Base-by-base conservation (phyloP, 208 protist species). In the Crithidia brevicula region DNA sequence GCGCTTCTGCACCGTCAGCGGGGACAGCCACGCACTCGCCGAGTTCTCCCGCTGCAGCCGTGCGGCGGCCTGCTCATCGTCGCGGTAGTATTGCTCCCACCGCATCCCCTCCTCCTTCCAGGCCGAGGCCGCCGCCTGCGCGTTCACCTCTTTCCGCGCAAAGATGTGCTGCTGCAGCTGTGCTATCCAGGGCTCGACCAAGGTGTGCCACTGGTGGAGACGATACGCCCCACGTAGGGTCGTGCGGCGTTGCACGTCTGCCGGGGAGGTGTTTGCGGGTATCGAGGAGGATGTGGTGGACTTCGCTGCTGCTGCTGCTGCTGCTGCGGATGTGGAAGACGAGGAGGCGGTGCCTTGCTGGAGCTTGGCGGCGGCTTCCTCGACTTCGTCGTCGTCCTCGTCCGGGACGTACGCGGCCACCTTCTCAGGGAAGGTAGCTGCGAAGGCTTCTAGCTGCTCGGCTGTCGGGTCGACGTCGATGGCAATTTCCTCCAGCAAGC, bases 51-150 rank as follows among this genome's bases (percentile, higher is more conserved):
- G 65, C 13, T 59, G 45, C 13, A 40, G 66, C 61, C 33, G 60
- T 23, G 53, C 52, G 0, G 43, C n/a, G 2, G 58, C 75, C 22
- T 38, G 45, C 20, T 78, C 65, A 15, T 88, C 78, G 13, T 78
- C 75, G 25, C 46, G 59, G 43, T 75, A 47, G 69, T 85, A 85
- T 46, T 52, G 49, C 23, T 43, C 57, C 79, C 82, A 88, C 20
- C 73, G 78, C 45, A 22, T 40, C 11, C 64, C 72, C 45, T 85
- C 78, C 67, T 40, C 63, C 23, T 61, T 20, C 71, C 67, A 76
- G 25, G 67, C 82, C 1, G 16, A 54, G 0, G 52, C 31, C 15
- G 67, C 53, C 1, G 68, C 33, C 22, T 27, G 28, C 6, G 60
- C 64, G 23, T 70, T 64, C 10, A 45, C 30, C 16, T 42, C n/a